phyloP scores from a whole-genome alignment of 495 filamentous ascomycete species.

The Poronia punctata region DNA sequence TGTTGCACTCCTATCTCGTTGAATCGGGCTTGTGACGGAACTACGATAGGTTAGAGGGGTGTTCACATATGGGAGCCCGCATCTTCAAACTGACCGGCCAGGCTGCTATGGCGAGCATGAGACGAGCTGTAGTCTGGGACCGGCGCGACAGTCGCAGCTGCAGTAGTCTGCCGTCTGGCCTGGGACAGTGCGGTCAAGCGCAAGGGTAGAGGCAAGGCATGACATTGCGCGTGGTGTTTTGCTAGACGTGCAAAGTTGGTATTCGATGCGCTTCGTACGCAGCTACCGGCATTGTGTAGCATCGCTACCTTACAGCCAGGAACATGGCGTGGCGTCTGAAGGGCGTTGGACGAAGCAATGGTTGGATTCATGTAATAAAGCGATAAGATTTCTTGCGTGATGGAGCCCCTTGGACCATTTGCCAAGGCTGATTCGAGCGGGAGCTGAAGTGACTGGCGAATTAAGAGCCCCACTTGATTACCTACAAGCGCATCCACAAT shows the following conservation, averaged over 20 bases:
- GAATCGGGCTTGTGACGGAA: slow-evolving; percentile 57
- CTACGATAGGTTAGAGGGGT: slow-evolving; percentile 29
- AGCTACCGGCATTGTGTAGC: slow-evolving; percentile 29
- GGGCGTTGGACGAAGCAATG: background rate
- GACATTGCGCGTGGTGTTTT: slow-evolving; percentile 23
- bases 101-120: slow-evolving; percentile 19
- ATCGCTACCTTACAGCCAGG: slow-evolving; percentile 24
- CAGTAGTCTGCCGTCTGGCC: slow-evolving; percentile 32
- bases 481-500: too few species aligned
- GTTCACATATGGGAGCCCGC: slow-evolving; percentile 7
- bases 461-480: too few species aligned
- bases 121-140: slow-evolving; percentile 11
- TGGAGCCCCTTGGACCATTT: too few species aligned
- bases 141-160: slow-evolving; percentile 10
- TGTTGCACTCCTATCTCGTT: slow-evolving; percentile 96
- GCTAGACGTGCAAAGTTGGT: slow-evolving; percentile 36
- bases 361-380: too few species aligned
- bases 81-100: slow-evolving; percentile 24
- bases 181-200: slow-evolving; percentile 19
- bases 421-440: too few species aligned
- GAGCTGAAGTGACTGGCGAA: too few species aligned
- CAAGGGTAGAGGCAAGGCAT: slow-evolving; percentile 10
- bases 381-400: too few species aligned
- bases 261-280: slow-evolving; percentile 29
- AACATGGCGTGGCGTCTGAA: slow-evolving; percentile 13